Evolutionary conservation across 495 filamentous ascomycete genomes (phyloP).

Genomic region (Evansstolkia leycettana): DNA sequence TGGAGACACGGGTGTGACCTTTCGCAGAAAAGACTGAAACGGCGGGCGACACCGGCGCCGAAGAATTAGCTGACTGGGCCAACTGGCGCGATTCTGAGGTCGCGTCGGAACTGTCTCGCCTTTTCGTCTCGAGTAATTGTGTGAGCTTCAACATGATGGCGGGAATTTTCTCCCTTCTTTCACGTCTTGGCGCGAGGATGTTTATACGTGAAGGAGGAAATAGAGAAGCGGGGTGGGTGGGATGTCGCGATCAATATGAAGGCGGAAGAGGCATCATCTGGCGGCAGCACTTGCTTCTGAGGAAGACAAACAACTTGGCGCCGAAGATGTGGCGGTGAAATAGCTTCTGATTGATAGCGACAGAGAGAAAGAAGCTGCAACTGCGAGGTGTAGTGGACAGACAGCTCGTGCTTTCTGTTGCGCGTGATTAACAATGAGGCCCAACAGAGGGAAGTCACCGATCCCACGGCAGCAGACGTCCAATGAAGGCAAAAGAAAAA

Average conservation of each 20-base stretch:
- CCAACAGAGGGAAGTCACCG: too few species aligned
- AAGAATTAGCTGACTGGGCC: constrained; percentile 21
- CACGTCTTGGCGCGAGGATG: constrained; percentile 9
- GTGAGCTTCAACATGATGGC: constrained; percentile 16
- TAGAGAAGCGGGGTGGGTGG: constrained; percentile 1
- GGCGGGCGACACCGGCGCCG: constrained; percentile 32
- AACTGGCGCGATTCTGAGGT: constrained; percentile 5
- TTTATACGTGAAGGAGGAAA: neutral
- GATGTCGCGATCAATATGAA: constrained; percentile 3
- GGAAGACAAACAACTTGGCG: neutral
- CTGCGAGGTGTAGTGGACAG: too few species aligned
- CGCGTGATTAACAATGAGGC: too few species aligned
- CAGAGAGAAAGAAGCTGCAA: neutral
- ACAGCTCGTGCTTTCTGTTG: too few species aligned
- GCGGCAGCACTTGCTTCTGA: neutral
- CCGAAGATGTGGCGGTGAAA: constrained; percentile 1
- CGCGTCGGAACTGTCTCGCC: constrained; percentile 17
- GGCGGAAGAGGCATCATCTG: constrained; percentile 1
- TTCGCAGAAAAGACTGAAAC: constrained; percentile 29
- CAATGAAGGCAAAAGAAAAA: too few species aligned
- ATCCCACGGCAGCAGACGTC: too few species aligned
- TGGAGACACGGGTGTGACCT: constrained; percentile 33
- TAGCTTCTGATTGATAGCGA: neutral
- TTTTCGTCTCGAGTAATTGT: constrained; percentile 15
- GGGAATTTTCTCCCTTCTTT: constrained; percentile 5